These are phyloP conservation scores for Leishmania amazonensis DNA, from an alignment of 208 protist genomes.

Conservation along the genomic window DNA sequence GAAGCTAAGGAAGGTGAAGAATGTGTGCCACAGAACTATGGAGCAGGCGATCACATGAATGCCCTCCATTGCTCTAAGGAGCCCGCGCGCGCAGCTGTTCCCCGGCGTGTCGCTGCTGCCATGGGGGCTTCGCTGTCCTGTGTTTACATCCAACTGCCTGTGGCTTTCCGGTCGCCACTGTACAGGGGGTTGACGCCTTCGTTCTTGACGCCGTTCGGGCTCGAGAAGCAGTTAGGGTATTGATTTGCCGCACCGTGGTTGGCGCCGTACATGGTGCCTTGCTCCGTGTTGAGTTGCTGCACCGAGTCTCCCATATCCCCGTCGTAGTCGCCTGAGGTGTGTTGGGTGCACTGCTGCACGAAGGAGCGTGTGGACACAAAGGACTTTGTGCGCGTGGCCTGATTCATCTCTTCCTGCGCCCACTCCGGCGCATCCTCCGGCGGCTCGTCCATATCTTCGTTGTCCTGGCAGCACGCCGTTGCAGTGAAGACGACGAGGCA, in stretches of 20 bases:
- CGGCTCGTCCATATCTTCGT: conserved; percentile 58
- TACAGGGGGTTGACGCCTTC: not conserved
- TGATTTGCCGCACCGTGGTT: not conserved
- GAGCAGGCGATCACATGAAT: not conserved
- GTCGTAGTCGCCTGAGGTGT: not conserved
- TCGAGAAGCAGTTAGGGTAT: not conserved
- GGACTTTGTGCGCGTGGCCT: conserved; percentile 28
- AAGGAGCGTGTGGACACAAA: conserved; percentile 44
- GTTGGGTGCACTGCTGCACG: not conserved
- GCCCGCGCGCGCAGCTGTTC: not conserved
- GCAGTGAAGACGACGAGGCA: conserved; percentile 34
- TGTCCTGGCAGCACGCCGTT: conserved; percentile 40
- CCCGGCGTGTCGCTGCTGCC: not conserved
- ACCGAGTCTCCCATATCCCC: not conserved
- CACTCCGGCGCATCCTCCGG: conserved; percentile 54
- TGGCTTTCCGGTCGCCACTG: not conserved
- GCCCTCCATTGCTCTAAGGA: not conserved
- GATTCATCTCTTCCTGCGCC: conserved; percentile 32
- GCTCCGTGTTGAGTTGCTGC: not conserved
- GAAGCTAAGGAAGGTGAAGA: not conserved
- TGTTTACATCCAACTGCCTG: conserved; percentile 18
- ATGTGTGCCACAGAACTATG: not conserved
- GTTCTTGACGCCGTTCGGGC: not conserved
- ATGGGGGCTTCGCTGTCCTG: not conserved
- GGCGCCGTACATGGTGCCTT: conserved; percentile 6